Evolutionary conservation across 768 basidiomycete genomes (phyloP).

Genomic region (Rhodosporidiobolus sp.): DNA sequence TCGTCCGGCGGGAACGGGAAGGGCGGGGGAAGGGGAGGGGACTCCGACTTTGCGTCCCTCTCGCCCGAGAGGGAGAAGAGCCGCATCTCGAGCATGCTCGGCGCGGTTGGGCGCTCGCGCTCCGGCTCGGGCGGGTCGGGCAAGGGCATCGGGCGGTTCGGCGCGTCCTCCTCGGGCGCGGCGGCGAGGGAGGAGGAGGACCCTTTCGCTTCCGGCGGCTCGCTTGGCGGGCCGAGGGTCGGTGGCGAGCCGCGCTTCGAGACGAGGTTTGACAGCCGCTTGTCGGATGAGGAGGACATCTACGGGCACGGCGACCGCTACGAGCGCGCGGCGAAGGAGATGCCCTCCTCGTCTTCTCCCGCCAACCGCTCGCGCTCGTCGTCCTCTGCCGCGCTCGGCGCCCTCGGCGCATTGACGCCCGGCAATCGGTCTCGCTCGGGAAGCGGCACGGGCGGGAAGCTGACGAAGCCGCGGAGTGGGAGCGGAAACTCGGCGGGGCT

Average conservation of each 20-base stretch:
- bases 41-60: too few relatives aligned
- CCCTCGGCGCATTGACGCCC: too few relatives aligned
- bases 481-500: not conserved
- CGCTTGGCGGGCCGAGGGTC: too few relatives aligned
- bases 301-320: not conserved
- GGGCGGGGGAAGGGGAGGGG: too few relatives aligned
- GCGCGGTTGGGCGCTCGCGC: not conserved
- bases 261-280: constrained; percentile 2
- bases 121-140: not conserved
- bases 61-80: not conserved
- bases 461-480: constrained; percentile 14
- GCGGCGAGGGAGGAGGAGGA: not conserved
- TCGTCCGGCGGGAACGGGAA: not conserved
- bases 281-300: not conserved
- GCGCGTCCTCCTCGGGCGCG: not conserved
- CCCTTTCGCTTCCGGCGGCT: not conserved
- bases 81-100: not conserved
- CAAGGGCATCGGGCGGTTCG: too few relatives aligned
- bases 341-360: not conserved
- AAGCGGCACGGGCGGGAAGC: not conserved
- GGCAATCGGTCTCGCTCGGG: not conserved
- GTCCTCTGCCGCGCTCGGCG: not conserved
- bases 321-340: too few relatives aligned
- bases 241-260: constrained; percentile 9
- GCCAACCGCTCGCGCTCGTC: not conserved